Conservation (phyloP, 1,284 basidiomycete species). For the Ustilago esculenta region DNA sequence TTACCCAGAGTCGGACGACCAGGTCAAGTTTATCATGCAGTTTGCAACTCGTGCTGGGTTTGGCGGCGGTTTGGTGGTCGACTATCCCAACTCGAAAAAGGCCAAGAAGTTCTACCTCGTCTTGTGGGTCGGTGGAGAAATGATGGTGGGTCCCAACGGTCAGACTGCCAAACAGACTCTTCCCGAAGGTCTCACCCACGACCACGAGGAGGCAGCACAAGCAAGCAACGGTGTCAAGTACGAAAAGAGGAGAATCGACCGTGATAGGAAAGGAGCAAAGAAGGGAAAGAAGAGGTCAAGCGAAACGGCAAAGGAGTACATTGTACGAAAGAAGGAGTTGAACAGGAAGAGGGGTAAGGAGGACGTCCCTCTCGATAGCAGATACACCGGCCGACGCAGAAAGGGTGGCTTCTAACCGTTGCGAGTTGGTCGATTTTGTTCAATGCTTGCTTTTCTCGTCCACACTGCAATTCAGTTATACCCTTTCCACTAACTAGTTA, state of each 20-base stretch:
- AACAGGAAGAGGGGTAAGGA: constrained; percentile 72
- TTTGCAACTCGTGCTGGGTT: constrained; percentile 95
- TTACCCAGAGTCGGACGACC: constrained; percentile 65
- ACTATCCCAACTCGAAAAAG: constrained; percentile 70
- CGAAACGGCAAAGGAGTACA: constrained; percentile 69
- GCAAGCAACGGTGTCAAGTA: constrained; percentile 32
- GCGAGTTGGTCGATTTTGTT: too few relatives aligned
- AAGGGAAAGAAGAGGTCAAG: constrained; percentile 72
- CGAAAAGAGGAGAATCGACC: constrained; percentile 38
- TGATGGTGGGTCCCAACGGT: constrained; percentile 67
- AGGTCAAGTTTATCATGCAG: constrained; percentile 79
- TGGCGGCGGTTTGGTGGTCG: constrained; percentile 94
- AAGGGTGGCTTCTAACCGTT: constrained; percentile 45
- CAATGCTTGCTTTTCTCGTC: too few relatives aligned
- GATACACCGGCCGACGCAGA: constrained; percentile 52
- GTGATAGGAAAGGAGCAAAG: constrained; percentile 59
- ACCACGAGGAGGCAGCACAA: constrained; percentile 46
- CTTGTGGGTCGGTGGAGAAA: constrained; percentile 67
- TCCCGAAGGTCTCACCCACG: constrained; percentile 52
- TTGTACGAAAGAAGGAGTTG: constrained; percentile 73
- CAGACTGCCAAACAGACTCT: constrained; percentile 50
- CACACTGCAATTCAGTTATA: background rate
- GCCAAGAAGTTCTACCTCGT: constrained; percentile 68
- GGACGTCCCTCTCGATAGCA: constrained; percentile 62
- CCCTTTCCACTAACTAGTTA: background rate